Base-by-base conservation (phyloP, 2,329 filamentous ascomycete genomes). In the Trichophaea hybrida region DNA sequence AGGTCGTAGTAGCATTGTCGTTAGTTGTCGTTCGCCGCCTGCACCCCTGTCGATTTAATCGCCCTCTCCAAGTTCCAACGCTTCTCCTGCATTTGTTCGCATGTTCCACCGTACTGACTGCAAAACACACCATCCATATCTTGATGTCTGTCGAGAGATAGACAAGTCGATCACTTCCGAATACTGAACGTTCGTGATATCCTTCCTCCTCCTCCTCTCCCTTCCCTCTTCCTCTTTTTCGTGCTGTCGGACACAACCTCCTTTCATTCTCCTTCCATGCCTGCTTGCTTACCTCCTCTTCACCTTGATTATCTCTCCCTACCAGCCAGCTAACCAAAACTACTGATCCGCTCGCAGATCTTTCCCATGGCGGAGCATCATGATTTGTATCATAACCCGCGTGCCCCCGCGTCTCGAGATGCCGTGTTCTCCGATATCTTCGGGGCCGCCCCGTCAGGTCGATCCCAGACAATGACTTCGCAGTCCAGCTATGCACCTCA, bases 391-490 rank as follows among this genome's bases (percentile, higher is more conserved):
- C 64, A 71, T 69, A 57, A 70, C 68, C 65, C 66, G 66, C 74
- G 77, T 60, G 70, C 75, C 58, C 75, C 76, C 65, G 78, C 78
- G 70, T 78, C 77, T 69, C 87, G 93, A 75, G 90, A 98, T 80
- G 88, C 88, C 67, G 93, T 91, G 66, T 98, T 94, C 73, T 88
- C 86, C 66, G 91, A 91, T 74, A 97, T 97, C 71, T 98, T 97
- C 72, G 93, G 91, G 68, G 83, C 83, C 65, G 80, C 87, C 65
- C 89, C 88, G 65, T 88, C 87, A 50, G 91, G 91, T 60, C 85
- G 93, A 72, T 94, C 90, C 60, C 90, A 96, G 70, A 96, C 91
- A 32, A 96, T 97, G 89, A 93, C 84, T 65, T 89, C 86, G 59
- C 84, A 88, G 65, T 79, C 84, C 35, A 74, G 77, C 61, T 81